phyloP scores from a whole-genome alignment of 768 basidiomycete genomes.

The Lyophyllum shimeji region DNA sequence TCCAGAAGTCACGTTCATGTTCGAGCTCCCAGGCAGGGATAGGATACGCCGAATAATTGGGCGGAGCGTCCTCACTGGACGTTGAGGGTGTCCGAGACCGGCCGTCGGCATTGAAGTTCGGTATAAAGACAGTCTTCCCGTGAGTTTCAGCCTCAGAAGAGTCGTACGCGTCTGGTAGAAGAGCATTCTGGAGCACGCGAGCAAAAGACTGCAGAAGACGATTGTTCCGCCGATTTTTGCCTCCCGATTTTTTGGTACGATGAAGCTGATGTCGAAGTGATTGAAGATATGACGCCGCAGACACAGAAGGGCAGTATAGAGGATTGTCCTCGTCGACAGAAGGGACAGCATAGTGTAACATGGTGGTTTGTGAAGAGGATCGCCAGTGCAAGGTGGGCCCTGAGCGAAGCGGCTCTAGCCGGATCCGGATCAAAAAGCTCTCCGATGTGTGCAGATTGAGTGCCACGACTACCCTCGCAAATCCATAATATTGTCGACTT shows the following conservation, averaged over 20 bases:
- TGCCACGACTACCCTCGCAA: no score
- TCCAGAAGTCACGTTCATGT: slow-evolving; percentile 16
- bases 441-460: no score
- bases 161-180: slow-evolving; percentile 17
- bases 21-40: slow-evolving; percentile 21
- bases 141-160: slow-evolving; percentile 18
- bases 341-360: slow-evolving; percentile 22
- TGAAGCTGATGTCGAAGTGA: slow-evolving; percentile 36
- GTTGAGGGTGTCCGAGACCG: not conserved
- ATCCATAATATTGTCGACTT: no score
- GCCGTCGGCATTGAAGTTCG: not conserved
- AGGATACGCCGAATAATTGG: slow-evolving; percentile 4
- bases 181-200: slow-evolving; percentile 28
- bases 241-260: slow-evolving; percentile 17
- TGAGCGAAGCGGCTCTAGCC: no score
- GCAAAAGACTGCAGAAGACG: slow-evolving; percentile 32
- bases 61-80: slow-evolving; percentile 15
- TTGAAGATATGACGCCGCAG: slow-evolving; percentile 46
- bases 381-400: no score
- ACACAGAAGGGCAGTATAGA: slow-evolving; percentile 53
- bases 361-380: not conserved
- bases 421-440: no score
- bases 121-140: not conserved
- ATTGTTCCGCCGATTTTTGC: slow-evolving; percentile 13
- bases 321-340: slow-evolving; percentile 54